Base-by-base conservation (phyloP, 139 green algal species). In the Yamagishiella unicocca region DNA sequence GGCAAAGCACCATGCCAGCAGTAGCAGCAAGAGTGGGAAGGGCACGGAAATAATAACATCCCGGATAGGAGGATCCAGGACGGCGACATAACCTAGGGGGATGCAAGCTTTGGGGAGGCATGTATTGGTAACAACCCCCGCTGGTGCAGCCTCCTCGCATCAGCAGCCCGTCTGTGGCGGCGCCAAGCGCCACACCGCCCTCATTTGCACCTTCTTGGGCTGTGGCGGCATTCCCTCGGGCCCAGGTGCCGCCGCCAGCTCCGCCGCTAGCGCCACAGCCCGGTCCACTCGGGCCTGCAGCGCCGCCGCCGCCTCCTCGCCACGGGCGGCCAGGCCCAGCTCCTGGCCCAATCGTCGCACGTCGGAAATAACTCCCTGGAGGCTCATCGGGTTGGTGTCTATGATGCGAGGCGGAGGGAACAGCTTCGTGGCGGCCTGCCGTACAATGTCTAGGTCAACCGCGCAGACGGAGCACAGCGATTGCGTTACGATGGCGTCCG, bases 401-500 rank as follows among this genome's bases (percentile, higher is more conserved):
- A 97, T 46, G 4, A 97, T 82, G 4, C 55, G n/a, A 0, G 91
- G 93, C 9, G 50, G 50, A 10, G 88, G 85, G 9, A 89, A 43
- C 40, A 83, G n/a, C 62, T 94, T 90, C 12, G 68, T 42, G 0
- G 54, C 72, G 1, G 83, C 88, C 55, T 83, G 25, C 72, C 93
- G 21, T 9, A 97, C 94, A n/a, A 95, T 78, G 43, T 73, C 67
- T 24, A 92, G 81, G 80, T 96, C 93, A 8, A 96, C 93, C 38
- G 71, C 88, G 89, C 93, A 96, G 22, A 96, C 94, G 22, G 70
- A 72, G 81, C 87, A 90, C 29, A 90, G 72, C 45, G 46, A 79
- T 50, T 89, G 85, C 14, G 62, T 97, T 4, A 98, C 43, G 70
- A 97, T 92, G 42, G 96, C 85, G 55, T 96, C 91, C 27, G 95